phyloP scores from a whole-genome alignment of 1,284 basidiomycete genomes.

The Laetiporus sulphureus region DNA sequence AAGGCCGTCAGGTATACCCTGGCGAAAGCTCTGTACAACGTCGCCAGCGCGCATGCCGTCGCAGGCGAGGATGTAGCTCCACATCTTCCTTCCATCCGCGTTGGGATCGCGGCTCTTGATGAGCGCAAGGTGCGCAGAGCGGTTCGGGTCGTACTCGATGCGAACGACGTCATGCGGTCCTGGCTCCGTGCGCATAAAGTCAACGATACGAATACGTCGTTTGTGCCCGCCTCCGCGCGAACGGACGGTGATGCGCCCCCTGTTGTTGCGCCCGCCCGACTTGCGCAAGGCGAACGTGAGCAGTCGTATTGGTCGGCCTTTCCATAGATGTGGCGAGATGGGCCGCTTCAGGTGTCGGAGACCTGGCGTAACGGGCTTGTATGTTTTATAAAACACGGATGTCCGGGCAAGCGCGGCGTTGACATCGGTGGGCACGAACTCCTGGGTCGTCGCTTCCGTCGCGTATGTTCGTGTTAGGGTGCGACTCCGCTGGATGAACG shows the following conservation, averaged over 20 bases:
- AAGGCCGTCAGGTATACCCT: conserved; percentile 73
- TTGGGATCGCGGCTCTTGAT: conserved; percentile 54
- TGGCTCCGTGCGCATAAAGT: conserved; percentile 74
- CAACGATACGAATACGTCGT: conserved; percentile 80
- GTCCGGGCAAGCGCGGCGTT: conserved; percentile 34
- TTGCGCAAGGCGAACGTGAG: conserved; percentile 82
- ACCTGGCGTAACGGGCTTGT: conserved; percentile 83
- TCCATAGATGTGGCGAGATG: conserved; percentile 76
- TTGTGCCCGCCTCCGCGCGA: conserved; percentile 90
- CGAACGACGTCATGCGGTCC: conserved; percentile 88
- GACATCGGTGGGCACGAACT: conserved; percentile 24
- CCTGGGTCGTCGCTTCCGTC: conserved; percentile 23
- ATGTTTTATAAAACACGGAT: conserved; percentile 74
- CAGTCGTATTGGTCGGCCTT: conserved; percentile 76
- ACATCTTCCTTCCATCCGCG: conserved; percentile 41
- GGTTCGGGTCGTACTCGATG: conserved; percentile 95
- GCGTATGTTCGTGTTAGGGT: conserved; percentile 24
- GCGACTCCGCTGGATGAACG: conserved; percentile 10
- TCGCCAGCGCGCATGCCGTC: conserved; percentile 88
- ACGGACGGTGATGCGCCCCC: conserved; percentile 86
- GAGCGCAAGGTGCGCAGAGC: conserved; percentile 92
- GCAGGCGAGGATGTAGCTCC: conserved; percentile 89
- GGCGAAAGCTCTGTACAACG: conserved; percentile 81
- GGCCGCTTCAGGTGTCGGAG: conserved; percentile 85
- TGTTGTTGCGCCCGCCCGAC: conserved; percentile 82